Base-by-base conservation (phyloP, 2,329 filamentous ascomycete species). In the Cordyceps javanica region DNA sequence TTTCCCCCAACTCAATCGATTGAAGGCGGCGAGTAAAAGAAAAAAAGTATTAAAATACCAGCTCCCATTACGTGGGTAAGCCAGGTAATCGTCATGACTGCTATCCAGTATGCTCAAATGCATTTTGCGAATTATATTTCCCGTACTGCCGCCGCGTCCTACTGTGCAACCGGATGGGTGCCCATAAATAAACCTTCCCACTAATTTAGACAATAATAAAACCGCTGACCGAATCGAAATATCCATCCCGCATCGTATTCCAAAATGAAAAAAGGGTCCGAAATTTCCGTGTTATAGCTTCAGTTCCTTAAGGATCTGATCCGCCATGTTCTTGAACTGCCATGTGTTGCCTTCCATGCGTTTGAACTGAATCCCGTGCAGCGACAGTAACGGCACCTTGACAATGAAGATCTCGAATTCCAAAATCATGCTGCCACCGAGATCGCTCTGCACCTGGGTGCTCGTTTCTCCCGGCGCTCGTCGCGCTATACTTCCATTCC, bases 261-360 rank as follows among this genome's bases (percentile, higher is more conserved):
- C 53, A 30, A 56, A 54, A n/a, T n/a, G n/a, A n/a, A 44, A 42
- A 32, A 26, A 34, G 13, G 13, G 16, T 13, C 32, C 25, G 13
- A 5, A 5, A 13, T 11, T 9, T 16, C 1, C 5, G 6, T 26
- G n/a, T 50, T 75, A 96, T 62, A 97, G 81, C 68, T 86, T 86
- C 64, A 99, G 75, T 70, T 94, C 91, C 68, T 88, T 85, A 64
- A 99, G 77, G 66, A 99, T 97, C 66, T 91, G 91, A 73, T 96
- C 92, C 36, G 94, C 94, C 91, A 97, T 95, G 68, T 90, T 93
- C 78, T 97, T 96, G 76, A 96, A 99, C 72, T 97, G 92, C 92
- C 93, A 97, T 59, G 94, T 97, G 60, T 95, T 93, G 36, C 94
- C 93, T 58, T 90, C 85, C 64, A 97, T 87, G 69, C 94, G 91